These are phyloP conservation scores for Brachypodium distachyon DNA, from an alignment of 202 grass and related monocot species.

Conservation along the genomic window DNA sequence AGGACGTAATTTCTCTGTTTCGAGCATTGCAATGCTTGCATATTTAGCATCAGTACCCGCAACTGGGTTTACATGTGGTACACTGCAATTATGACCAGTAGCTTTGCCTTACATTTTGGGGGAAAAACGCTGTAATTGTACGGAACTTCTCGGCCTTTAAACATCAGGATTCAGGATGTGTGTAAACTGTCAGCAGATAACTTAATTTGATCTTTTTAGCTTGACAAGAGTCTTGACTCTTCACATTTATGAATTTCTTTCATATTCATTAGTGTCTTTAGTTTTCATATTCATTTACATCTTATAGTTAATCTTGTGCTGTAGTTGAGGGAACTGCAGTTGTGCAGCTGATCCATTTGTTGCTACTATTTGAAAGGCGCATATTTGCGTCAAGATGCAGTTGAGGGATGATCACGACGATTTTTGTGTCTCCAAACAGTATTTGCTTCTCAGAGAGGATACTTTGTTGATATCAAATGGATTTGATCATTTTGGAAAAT, in stretches of 20 bases:
- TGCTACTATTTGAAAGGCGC: background rate
- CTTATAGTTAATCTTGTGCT: background rate
- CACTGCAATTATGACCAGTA: too few species aligned
- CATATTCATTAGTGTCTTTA: background rate
- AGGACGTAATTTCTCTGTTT: background rate
- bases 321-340: background rate
- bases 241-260: background rate
- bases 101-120: too few species aligned
- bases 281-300: background rate
- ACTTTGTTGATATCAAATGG: background rate
- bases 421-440: background rate
- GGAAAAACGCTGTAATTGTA: too few species aligned
- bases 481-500: background rate
- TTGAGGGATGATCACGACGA: background rate
- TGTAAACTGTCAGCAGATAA: background rate
- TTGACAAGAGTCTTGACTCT: background rate
- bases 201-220: background rate
- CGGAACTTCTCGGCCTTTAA: background rate
- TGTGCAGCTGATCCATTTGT: background rate
- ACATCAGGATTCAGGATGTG: background rate
- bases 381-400: background rate
- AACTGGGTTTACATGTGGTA: background rate
- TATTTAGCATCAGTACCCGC: background rate
- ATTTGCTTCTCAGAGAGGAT: background rate
- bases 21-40: background rate